Conservation (phyloP, 768 basidiomycete genomes). For the Serendipita vermifera region DNA sequence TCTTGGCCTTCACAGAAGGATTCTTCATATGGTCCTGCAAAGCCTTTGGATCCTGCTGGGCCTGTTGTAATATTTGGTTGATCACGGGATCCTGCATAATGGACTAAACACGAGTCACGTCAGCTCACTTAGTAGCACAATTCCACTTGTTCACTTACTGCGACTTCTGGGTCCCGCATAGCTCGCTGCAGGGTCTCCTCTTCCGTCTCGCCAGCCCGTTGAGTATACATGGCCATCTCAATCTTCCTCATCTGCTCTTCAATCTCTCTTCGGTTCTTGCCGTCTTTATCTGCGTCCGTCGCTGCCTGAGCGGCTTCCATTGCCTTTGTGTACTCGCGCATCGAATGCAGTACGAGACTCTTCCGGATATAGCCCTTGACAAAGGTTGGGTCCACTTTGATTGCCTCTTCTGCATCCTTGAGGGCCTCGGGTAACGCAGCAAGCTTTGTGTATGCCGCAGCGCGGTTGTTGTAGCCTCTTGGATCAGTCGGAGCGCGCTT, state of each 20-base stretch:
- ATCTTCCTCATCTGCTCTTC: slow-evolving; percentile 65
- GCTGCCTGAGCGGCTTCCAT: slow-evolving; percentile 63
- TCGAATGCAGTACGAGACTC: slow-evolving; percentile 65
- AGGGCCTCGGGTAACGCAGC: slow-evolving; percentile 87
- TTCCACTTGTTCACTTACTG: neutral
- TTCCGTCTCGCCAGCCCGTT: slow-evolving; percentile 75
- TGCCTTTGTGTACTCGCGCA: slow-evolving; percentile 86
- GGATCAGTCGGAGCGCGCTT: slow-evolving; percentile 87
- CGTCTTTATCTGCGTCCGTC: slow-evolving; percentile 57
- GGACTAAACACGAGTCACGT: slow-evolving; percentile 28
- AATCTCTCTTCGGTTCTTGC: slow-evolving; percentile 76
- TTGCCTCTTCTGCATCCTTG: slow-evolving; percentile 89
- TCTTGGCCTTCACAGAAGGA: slow-evolving; percentile 62
- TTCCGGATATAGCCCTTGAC: slow-evolving; percentile 97
- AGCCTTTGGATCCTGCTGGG: slow-evolving; percentile 76
- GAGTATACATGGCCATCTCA: slow-evolving; percentile 61
- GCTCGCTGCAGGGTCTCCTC: slow-evolving; percentile 87
- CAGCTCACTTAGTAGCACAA: no score
- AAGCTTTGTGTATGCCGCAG: slow-evolving; percentile 95
- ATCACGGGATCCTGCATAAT: slow-evolving; percentile 88
- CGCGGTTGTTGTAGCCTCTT: slow-evolving; percentile 92
- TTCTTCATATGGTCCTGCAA: slow-evolving; percentile 97
- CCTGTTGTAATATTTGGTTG: slow-evolving; percentile 87
- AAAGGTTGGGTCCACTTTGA: slow-evolving; percentile 79
- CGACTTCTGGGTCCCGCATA: slow-evolving; percentile 54